Evolutionary conservation across 164 flowering plant genomes (phyloP), one percentile per base, ranked within the genome.

Genomic region (Nelumbo lutea): DNA sequence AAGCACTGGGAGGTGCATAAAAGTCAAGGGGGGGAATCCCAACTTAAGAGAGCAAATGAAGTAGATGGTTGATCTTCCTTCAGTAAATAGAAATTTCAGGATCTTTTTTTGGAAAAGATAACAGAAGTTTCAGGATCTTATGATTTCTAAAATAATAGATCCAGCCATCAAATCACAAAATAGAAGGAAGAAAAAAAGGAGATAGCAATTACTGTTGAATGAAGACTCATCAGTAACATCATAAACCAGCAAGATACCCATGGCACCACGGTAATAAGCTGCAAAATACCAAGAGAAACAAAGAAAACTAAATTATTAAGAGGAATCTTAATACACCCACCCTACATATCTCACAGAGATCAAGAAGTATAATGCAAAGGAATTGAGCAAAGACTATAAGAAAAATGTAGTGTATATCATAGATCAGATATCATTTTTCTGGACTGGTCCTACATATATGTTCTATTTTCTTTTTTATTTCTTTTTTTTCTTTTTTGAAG

Each of bases 261-360:
- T 85, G 61, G 91, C 91, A 71, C 91, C 91, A 55, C 91, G 88
- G 73, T 87, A 87, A 77, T 87, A 87, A 65, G 90, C 90, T 87
- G 88, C 59, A 75, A 64, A 67, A 50, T 7, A 43, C 8, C 62
- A 51, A 27, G 27, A 38, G 43, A 43, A 11, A 67, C 13, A 42
- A 55, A 11, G 51, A 4, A 5, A 15, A 55, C n/a, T 42, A n/a
- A 56, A 56, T 53, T 10, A 42, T 27, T 44, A 57, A 15, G 52
- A 44, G n/a, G 10, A 55, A 41, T 27, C 43, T 1, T 45, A 39
- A 14, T 50, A 11, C 39, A 45, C 50, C 42, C 2, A 14, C 62
- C 9, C 42, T 11, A 5, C 39, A 39, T 67, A 39, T 46, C 1
- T 14, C 62, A 15, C n/a, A 7, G 7, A 51, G 15, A 62, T 46